Percentiles rank a stretch among this genome's conserved stretches.
Evolutionary conservation across 345 rosid species (phyloP).

Genomic region (Gossypium rotundifolium): DNA sequence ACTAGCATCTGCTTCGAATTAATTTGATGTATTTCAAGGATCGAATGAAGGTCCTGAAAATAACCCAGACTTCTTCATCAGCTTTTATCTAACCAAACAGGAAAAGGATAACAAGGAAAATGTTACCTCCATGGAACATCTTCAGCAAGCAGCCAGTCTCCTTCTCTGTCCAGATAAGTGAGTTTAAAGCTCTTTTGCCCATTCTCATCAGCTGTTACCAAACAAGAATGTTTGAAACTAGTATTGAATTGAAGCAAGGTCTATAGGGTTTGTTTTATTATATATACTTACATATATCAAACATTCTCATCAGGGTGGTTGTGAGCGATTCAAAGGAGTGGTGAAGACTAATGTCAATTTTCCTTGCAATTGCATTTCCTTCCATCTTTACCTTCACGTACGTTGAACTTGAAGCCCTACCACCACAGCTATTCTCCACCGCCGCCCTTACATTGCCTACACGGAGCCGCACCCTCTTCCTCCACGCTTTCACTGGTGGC

Average conservation of each 20-base stretch:
- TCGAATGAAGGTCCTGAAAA: conserved; percentile 7
- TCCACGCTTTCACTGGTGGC: conserved; percentile 11
- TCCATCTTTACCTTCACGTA: conserved; percentile 10
- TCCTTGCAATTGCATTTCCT: conserved; percentile 6
- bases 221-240: not conserved
- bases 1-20: not conserved
- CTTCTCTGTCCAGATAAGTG: conserved; percentile 6
- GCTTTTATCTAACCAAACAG: not conserved
- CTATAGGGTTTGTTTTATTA: too few species aligned
- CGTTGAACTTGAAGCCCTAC: not conserved
- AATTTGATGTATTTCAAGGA: conserved; percentile 6
- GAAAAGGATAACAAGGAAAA: not conserved
- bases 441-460: not conserved
- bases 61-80: not conserved
- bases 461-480: conserved; percentile 4
- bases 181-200: not conserved
- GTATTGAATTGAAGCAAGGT: not conserved
- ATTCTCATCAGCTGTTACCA: not conserved
- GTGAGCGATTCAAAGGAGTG: conserved; percentile 10
- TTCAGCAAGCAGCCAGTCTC: conserved; percentile 13
- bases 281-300: conserved; percentile 4
- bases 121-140: conserved; percentile 12
- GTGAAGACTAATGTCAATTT: not conserved
- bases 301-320: not conserved
- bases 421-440: not conserved